Evolutionary conservation across 1,139 yeast genomes (phyloP), one percentile per base, ranked within the genome.

Genomic region (Blastobotrys serpentis): DNA sequence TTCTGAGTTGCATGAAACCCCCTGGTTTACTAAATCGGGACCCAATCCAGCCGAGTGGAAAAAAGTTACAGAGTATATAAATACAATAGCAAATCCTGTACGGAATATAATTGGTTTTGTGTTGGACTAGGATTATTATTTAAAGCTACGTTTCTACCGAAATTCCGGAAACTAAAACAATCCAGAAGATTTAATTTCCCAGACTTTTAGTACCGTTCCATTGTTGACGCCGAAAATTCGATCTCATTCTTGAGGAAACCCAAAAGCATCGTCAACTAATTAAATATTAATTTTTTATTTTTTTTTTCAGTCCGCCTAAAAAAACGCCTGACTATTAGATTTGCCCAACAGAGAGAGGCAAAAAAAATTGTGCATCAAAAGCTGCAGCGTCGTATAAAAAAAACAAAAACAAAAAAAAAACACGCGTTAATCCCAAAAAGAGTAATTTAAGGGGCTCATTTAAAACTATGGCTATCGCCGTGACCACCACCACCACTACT

Each of bases 401-500:
- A 23, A 23, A 23, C 26, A 23, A 23, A 23, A 23, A 23, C 13
- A n/a, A n/a, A n/a, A n/a, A n/a, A 33, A 36, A 36, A 36, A 36
- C 40, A 36, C 19, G 22, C 40, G 40, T 17, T 17, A 5, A 4
- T 36, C 19, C 40, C 40, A 11, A 36, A 36, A 36, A 19, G 23
- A 36, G 40, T 17, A 36, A 36, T 36, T 36, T 36, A 36, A 36
- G 40, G 40, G 40, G 40, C 23, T 36, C 23, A 36, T 18, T 36
- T 36, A 36, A 17, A 17, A 36, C 6, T 36, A 36, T 36, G 40
- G 40, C 40, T 25, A 36, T 36, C 22, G 40, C 40, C 40, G 23
- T 19, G 13, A 17, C 23, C n/a, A 19, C 23, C 14, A 14, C 40
- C 16, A 14, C 40, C 23, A 36, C 23, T 4, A 36, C 23, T 14